Percentiles rank a stretch among this genome's conserved stretches.
Conservation (phyloP, 306 rosid genomes). For the Citrullus amarus region DNA sequence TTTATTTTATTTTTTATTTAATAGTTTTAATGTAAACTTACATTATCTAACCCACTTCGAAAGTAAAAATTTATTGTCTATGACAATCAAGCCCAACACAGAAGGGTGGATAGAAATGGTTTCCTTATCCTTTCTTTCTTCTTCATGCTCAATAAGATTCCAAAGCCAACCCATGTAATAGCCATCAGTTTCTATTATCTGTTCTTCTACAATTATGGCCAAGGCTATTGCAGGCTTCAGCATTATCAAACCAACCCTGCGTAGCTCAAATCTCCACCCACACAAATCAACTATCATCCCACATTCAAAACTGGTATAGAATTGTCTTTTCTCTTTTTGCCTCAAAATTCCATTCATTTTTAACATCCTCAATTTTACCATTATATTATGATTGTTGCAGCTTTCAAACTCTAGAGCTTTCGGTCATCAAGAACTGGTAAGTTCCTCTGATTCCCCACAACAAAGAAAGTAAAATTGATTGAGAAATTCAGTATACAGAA, state of each 20-base stretch:
- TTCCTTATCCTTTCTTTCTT: conserved; percentile 26
- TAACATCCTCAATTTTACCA: neutral
- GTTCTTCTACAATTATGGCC: conserved; percentile 16
- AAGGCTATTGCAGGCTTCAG: conserved; percentile 29
- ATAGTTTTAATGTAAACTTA: too few species aligned
- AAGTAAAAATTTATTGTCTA: neutral
- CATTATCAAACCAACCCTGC: conserved; percentile 21
- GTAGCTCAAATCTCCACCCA: conserved; percentile 10
- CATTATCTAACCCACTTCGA: too few species aligned
- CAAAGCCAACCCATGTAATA: neutral
- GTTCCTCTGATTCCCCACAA: neutral
- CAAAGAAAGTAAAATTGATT: neutral
- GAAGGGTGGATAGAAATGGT: conserved; percentile 23
- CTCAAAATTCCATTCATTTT: neutral
- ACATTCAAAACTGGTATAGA: conserved; percentile 19
- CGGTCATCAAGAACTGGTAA: conserved; percentile 28
- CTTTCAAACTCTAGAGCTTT: conserved; percentile 37
- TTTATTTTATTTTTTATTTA: too few species aligned
- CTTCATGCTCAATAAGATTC: conserved; percentile 8
- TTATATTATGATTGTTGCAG: conserved; percentile 27
- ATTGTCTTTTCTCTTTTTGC: neutral
- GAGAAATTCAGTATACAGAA: neutral
- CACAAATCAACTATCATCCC: conserved; percentile 16
- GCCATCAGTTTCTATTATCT: neutral
- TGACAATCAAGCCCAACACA: neutral